phyloP scores from a whole-genome alignment of 192 early-diverging fungal species.

The Mortierella hygrophila region DNA sequence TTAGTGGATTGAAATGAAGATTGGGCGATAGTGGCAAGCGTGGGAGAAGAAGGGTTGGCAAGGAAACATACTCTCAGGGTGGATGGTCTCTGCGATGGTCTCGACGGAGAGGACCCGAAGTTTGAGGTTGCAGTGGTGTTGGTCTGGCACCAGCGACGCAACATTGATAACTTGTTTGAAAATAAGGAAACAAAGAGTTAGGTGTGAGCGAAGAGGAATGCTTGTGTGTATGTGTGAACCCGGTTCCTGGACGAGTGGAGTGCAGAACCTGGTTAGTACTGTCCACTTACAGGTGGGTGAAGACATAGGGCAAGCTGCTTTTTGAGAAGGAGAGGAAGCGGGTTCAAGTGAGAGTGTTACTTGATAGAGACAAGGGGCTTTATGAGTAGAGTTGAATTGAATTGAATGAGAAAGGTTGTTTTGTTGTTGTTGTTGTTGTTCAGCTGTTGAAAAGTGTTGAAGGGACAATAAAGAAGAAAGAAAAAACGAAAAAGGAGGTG shows the following conservation, averaged over 20 bases:
- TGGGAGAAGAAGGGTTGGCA: neutral
- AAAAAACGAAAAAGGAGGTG: too few species aligned
- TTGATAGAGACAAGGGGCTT: too few species aligned
- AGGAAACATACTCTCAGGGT: conserved; percentile 43
- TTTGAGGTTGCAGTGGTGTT: conserved; percentile 45
- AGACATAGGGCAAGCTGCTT: neutral
- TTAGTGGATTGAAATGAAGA: neutral
- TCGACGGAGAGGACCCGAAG: conserved; percentile 51
- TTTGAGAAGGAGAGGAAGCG: neutral
- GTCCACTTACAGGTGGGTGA: neutral
- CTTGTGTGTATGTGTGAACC: neutral
- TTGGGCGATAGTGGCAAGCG: neutral
- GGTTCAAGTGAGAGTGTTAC: neutral
- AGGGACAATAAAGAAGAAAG: too few species aligned
- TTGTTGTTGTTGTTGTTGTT: too few species aligned
- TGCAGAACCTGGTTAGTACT: too few species aligned
- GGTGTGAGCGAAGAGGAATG: neutral
- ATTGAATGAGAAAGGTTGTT: too few species aligned
- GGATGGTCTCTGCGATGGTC: conserved; percentile 46
- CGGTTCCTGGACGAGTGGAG: neutral
- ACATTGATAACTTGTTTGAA: conserved; percentile 40
- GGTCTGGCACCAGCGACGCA: conserved; percentile 47
- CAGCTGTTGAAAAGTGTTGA: too few species aligned
- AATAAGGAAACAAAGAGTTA: neutral
- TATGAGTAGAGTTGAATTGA: too few species aligned